Percentiles rank a stretch among this genome's conserved stretches.
These are phyloP conservation scores for Phytophthora kernoviae DNA, from an alignment of 352 stramenopile genomes.

Conservation along the genomic window DNA sequence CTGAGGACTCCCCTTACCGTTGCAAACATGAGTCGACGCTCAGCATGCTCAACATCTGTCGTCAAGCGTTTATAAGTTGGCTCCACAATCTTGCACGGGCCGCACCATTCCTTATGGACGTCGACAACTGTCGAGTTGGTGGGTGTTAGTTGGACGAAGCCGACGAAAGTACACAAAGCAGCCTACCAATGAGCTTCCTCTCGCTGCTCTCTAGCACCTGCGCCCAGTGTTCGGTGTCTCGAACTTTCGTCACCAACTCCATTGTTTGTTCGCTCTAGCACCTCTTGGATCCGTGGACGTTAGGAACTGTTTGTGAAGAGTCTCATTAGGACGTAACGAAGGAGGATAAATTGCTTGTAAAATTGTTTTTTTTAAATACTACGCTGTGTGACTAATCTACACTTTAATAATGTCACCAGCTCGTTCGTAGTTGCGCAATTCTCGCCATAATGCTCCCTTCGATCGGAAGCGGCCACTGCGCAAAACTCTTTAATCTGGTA, in stretches of 20 bases:
- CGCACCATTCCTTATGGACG: conserved; percentile 75
- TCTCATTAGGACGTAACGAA: no score
- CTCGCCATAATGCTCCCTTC: conserved; percentile 26
- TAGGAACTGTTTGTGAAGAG: no score
- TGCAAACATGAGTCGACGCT: conserved; percentile 60
- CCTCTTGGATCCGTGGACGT: no score
- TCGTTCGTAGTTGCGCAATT: conserved; percentile 10
- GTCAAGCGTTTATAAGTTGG: conserved; percentile 71
- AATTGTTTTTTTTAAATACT: conserved; percentile 6
- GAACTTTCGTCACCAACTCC: conserved; percentile 59
- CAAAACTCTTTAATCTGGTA: background rate
- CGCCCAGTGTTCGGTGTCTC: conserved; percentile 66
- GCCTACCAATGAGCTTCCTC: conserved; percentile 68
- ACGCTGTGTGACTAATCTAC: background rate
- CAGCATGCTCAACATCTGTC: conserved; percentile 58
- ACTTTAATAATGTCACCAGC: background rate
- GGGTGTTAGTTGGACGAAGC: background rate
- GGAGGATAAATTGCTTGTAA: no score
- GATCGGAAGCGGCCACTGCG: conserved; percentile 31
- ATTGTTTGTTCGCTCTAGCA: conserved; percentile 14
- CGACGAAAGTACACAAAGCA: background rate
- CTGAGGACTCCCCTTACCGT: no score
- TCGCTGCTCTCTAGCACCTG: conserved; percentile 54
- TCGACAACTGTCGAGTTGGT: conserved; percentile 50
- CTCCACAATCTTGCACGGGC: conserved; percentile 78